Conservation (phyloP, 2,329 filamentous ascomycete species). For the Exserohilum turcica region DNA sequence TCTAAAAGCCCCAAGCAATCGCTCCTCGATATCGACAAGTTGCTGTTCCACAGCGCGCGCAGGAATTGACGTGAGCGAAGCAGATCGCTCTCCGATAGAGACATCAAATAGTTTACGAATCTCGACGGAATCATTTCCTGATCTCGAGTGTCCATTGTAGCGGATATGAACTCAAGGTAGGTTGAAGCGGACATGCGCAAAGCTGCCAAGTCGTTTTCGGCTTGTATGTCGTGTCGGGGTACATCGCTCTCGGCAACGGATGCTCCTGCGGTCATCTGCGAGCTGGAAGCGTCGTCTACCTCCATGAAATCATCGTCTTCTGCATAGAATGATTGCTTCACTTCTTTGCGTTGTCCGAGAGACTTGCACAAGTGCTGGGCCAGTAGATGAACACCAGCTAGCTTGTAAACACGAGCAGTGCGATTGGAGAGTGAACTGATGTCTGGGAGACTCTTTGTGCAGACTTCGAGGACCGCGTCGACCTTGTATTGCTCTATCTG, state of each 20-base stretch:
- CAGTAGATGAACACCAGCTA: constrained; percentile 43
- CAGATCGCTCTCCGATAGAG: constrained; percentile 36
- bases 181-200: constrained; percentile 38
- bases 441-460: constrained; percentile 41
- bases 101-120: constrained; percentile 38
- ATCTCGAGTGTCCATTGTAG: constrained; percentile 17
- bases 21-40: constrained; percentile 23
- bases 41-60: constrained; percentile 30
- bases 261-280: constrained; percentile 59
- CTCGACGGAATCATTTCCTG: constrained; percentile 26
- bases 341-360: constrained; percentile 33
- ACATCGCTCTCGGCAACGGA: constrained; percentile 45
- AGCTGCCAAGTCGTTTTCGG: constrained; percentile 32
- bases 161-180: constrained; percentile 38
- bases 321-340: constrained; percentile 41
- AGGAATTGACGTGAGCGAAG: constrained; percentile 40
- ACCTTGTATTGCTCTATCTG: constrained; percentile 52
- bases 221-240: constrained; percentile 54
- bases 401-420: constrained; percentile 23
- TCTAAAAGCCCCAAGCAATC: constrained; percentile 40
- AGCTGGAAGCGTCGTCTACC: constrained; percentile 67
- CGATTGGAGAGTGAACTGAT: constrained; percentile 25
- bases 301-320: constrained; percentile 65
- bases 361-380: constrained; percentile 38
- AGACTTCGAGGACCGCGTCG: constrained; percentile 49